These are phyloP conservation scores for Erodium maritimum DNA, from an alignment of 345 rosid species.

Conservation along the genomic window DNA sequence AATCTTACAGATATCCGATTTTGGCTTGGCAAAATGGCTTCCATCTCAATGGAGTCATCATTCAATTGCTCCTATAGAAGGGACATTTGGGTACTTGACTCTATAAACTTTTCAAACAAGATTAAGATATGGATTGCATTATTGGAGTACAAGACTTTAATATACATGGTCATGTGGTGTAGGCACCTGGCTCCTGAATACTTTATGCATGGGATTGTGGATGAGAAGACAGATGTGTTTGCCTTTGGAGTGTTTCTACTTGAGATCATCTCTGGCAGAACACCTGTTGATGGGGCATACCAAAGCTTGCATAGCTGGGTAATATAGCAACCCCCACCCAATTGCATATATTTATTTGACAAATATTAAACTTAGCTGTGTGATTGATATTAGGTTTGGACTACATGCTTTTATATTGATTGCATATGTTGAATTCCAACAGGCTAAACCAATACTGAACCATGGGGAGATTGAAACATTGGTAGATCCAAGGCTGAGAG, in stretches of 20 bases:
- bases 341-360: neutral
- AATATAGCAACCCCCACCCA: slow-evolving; percentile 8
- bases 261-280: slow-evolving; percentile 80
- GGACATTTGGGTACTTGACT: slow-evolving; percentile 67
- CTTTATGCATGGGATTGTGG: slow-evolving; percentile 92
- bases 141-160: neutral
- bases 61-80: slow-evolving; percentile 96
- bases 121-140: neutral
- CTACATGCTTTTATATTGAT: neutral
- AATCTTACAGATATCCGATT: slow-evolving; percentile 68
- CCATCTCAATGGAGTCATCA: slow-evolving; percentile 98
- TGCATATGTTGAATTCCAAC: neutral
- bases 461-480: slow-evolving; percentile 49
- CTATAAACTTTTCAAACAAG: neutral
- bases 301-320: slow-evolving; percentile 94
- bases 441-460: slow-evolving; percentile 73
- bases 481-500: slow-evolving; percentile 71
- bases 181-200: slow-evolving; percentile 97
- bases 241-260: slow-evolving; percentile 89
- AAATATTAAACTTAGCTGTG: too few relatives aligned
- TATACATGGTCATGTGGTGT: neutral
- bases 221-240: slow-evolving; percentile 94
- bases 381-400: neutral
- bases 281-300: slow-evolving; percentile 79
- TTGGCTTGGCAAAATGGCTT: slow-evolving; percentile 96